Evolutionary conservation across 345 rosid genomes (phyloP).

Genomic region (Punica granatum): DNA sequence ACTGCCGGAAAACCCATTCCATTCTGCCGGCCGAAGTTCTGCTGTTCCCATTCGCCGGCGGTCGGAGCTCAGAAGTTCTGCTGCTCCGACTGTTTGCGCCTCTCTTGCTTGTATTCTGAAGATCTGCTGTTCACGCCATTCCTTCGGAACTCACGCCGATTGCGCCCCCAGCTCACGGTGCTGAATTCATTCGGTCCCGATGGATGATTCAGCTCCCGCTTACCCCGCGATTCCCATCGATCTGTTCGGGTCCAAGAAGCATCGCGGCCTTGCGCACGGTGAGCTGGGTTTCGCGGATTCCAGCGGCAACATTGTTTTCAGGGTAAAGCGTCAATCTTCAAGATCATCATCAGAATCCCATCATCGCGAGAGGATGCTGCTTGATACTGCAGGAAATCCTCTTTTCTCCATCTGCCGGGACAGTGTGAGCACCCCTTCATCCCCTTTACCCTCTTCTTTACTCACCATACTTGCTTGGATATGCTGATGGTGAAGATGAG

Average conservation of each 20-base stretch:
- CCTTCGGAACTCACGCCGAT: too few species aligned
- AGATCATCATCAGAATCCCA: constrained; percentile 11
- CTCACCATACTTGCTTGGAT: too few species aligned
- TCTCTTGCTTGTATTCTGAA: too few species aligned
- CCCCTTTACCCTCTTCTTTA: not conserved
- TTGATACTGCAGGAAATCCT: constrained; percentile 46
- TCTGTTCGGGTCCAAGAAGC: constrained; percentile 67
- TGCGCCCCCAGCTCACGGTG: too few species aligned
- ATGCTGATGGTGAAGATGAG: too few species aligned
- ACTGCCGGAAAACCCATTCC: too few species aligned
- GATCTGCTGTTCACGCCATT: too few species aligned
- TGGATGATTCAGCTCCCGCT: constrained; percentile 1
- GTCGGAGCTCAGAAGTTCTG: too few species aligned
- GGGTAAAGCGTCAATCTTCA: constrained; percentile 22
- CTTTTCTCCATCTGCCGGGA: constrained; percentile 38
- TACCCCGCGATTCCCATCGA: constrained; percentile 46
- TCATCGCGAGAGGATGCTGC: constrained; percentile 19
- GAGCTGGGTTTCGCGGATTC: constrained; percentile 69
- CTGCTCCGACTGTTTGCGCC: too few species aligned
- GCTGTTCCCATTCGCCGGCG: too few species aligned
- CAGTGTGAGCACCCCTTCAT: constrained; percentile 33
- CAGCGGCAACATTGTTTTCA: constrained; percentile 39
- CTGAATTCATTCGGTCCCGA: not conserved
- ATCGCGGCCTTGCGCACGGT: constrained; percentile 45
- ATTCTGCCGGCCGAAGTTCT: too few species aligned